These are phyloP conservation scores for Trametes maxima DNA, from an alignment of 768 basidiomycete species.

Conservation along the genomic window DNA sequence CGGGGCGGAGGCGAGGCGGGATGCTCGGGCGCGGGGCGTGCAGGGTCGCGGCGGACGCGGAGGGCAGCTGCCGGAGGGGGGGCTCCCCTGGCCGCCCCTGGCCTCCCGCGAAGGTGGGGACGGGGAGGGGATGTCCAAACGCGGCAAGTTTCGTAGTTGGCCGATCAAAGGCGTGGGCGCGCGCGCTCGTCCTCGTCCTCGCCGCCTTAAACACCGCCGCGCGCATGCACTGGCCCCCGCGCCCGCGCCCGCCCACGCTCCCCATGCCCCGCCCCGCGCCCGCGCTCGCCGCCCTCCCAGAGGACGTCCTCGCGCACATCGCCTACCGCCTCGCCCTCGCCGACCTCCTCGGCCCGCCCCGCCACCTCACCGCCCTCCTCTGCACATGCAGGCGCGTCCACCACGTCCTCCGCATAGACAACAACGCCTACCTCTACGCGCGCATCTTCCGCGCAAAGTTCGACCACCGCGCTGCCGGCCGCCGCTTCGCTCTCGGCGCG, in stretches of 20 bases:
- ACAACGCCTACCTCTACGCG: conserved; percentile 49
- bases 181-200: not conserved
- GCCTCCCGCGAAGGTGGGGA: too few relatives aligned
- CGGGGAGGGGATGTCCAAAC: not conserved
- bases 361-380: conserved; percentile 50
- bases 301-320: conserved; percentile 53
- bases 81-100: too few relatives aligned
- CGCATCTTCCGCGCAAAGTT: conserved; percentile 59
- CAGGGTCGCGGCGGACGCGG: too few relatives aligned
- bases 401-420: conserved; percentile 35
- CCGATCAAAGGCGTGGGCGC: conserved; percentile 4
- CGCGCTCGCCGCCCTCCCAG: conserved; percentile 33
- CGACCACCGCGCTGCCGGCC: conserved; percentile 51
- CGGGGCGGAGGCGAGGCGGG: not conserved
- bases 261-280: not conserved
- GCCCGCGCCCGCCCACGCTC: not conserved
- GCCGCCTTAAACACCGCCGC: conserved; percentile 3
- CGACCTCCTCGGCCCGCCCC: conserved; percentile 51
- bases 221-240: not conserved
- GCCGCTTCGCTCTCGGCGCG: conserved; percentile 49
- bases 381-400: conserved; percentile 45
- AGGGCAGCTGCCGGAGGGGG: too few relatives aligned
- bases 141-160: conserved; percentile 6
- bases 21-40: not conserved
- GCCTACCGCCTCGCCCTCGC: conserved; percentile 48